phyloP scores from a whole-genome alignment of 2,329 filamentous ascomycete genomes.

The Pestalotiopsis sp. region DNA sequence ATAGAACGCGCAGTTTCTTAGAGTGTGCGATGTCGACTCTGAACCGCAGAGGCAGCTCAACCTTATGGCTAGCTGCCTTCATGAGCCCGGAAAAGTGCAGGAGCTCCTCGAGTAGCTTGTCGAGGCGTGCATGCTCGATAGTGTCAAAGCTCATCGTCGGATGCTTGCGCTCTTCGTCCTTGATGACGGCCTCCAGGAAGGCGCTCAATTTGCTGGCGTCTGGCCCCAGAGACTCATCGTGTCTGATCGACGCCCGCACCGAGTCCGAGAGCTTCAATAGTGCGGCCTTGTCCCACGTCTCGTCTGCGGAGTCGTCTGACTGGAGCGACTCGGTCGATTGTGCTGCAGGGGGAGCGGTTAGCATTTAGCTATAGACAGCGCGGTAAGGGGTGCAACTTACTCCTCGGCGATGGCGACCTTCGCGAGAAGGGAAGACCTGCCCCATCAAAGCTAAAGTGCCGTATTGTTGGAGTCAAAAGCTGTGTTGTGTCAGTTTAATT shows the following conservation, averaged over 20 bases:
- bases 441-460: constrained; percentile 31
- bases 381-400: constrained; percentile 17
- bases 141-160: constrained; percentile 40
- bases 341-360: constrained; percentile 13
- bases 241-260: constrained; percentile 38
- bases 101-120: constrained; percentile 46
- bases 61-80: constrained; percentile 30
- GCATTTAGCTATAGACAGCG: not conserved
- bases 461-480: constrained; percentile 31
- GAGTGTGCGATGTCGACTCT: constrained; percentile 38
- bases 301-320: constrained; percentile 21
- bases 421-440: constrained; percentile 21
- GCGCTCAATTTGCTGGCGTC: constrained; percentile 37
- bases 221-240: constrained; percentile 33
- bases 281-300: constrained; percentile 20
- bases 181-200: constrained; percentile 41
- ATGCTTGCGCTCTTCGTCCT: constrained; percentile 37
- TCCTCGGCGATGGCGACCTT: constrained; percentile 23
- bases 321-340: constrained; percentile 18
- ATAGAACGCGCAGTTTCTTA: constrained; percentile 42
- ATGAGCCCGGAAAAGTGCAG: constrained; percentile 40
- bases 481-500: constrained; percentile 14
- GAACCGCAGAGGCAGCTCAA: constrained; percentile 31
- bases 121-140: constrained; percentile 37
- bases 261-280: constrained; percentile 46